phyloP scores from a whole-genome alignment of 179 eudicot species.

The Sideroxylon spinosum region DNA sequence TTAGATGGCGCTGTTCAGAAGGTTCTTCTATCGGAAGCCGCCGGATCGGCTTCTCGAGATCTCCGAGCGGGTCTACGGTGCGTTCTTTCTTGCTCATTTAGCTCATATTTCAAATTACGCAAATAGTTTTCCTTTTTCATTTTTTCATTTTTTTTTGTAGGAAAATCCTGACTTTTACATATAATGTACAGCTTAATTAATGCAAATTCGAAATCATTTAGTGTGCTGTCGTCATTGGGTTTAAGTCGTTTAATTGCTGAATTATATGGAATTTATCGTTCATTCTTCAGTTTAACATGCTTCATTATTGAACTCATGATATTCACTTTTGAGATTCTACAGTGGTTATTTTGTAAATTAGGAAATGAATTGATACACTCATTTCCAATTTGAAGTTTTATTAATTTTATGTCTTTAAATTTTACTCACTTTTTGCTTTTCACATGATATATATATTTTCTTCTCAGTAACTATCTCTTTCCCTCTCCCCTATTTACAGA shows the following conservation, averaged over 20 bases:
- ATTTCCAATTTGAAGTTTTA: neutral
- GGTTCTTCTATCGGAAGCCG: conserved; percentile 82
- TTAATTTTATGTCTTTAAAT: neutral
- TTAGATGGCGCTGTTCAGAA: conserved; percentile 90
- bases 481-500: neutral
- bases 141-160: neutral
- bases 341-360: conserved; percentile 16
- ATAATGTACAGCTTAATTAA: neutral
- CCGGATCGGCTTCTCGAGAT: conserved; percentile 93
- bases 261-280: neutral
- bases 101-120: neutral
- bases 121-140: conserved; percentile 24
- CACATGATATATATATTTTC: neutral
- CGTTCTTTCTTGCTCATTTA: conserved; percentile 7
- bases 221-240: neutral
- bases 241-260: neutral
- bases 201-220: neutral
- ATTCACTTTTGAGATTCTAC: neutral
- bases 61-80: conserved; percentile 65
- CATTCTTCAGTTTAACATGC: neutral
- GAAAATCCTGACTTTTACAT: neutral
- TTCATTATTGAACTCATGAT: neutral
- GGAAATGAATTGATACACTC: neutral
- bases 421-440: neutral
- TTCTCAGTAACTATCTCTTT: neutral